Conservation (phyloP, 1,284 basidiomycete species). For the Agroathelia rolfsii region DNA sequence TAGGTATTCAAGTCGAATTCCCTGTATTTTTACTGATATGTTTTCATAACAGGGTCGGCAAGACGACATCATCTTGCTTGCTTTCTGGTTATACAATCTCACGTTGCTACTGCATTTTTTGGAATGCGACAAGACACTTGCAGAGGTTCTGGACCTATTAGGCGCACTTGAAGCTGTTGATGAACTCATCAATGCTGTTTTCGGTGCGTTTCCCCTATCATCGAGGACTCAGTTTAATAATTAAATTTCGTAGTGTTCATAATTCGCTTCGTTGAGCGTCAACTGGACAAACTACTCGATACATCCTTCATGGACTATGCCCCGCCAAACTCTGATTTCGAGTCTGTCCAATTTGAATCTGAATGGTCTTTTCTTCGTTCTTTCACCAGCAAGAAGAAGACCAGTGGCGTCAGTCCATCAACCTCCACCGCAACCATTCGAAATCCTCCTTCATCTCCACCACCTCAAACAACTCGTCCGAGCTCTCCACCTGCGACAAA, state of each 20-base stretch:
- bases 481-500: constrained; percentile 23
- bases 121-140: constrained; percentile 71
- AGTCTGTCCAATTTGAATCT: constrained; percentile 85
- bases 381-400: constrained; percentile 62
- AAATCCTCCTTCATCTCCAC: constrained; percentile 21
- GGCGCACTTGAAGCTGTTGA: constrained; percentile 74
- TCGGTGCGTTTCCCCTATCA: constrained; percentile 43
- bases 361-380: constrained; percentile 90
- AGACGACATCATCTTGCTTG: constrained; percentile 78
- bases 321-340: constrained; percentile 69
- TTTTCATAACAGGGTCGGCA: constrained; percentile 54
- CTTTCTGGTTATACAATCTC: constrained; percentile 94
- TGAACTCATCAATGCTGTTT: constrained; percentile 90
- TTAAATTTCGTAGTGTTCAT: constrained; percentile 65
- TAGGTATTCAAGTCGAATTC: constrained; percentile 32
- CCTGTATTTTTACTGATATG: constrained; percentile 8
- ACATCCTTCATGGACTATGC: constrained; percentile 78
- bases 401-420: too few relatives aligned
- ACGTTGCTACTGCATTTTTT: constrained; percentile 86
- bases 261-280: constrained; percentile 84
- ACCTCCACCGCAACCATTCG: too few relatives aligned
- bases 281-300: constrained; percentile 84
- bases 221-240: constrained; percentile 9
- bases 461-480: constrained; percentile 10
- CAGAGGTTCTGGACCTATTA: constrained; percentile 68